Conservation (phyloP, 495 filamentous ascomycete genomes). For the Penicillium canariense region DNA sequence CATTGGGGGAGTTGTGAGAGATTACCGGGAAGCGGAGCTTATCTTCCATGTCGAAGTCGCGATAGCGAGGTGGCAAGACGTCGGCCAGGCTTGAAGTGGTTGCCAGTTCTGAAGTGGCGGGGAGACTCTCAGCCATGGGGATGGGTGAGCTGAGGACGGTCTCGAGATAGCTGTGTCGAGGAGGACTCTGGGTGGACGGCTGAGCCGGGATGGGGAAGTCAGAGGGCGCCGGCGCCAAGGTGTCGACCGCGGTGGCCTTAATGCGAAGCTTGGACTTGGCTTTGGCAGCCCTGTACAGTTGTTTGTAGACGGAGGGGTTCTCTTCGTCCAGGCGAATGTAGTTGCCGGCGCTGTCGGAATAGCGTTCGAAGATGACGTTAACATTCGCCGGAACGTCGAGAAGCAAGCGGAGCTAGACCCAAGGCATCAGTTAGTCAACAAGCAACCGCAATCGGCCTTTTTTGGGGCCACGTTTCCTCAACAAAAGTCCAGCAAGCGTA, state of each 20-base stretch:
- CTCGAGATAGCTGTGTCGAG: conserved; percentile 37
- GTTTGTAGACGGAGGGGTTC: conserved; percentile 88
- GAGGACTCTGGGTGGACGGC: conserved; percentile 16
- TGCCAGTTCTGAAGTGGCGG: conserved; percentile 6
- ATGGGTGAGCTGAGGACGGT: conserved; percentile 20
- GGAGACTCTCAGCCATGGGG: conserved; percentile 17
- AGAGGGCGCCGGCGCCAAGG: conserved; percentile 6
- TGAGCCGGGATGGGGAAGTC: conserved; percentile 12
- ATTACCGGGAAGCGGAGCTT: conserved; percentile 28
- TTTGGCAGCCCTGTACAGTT: conserved; percentile 94
- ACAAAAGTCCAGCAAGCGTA: neutral
- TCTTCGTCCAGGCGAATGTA: conserved; percentile 75
- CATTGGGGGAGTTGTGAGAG: conserved; percentile 32
- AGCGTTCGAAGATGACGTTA: conserved; percentile 81
- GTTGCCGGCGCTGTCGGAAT: conserved; percentile 85
- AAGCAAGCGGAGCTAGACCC: conserved; percentile 66
- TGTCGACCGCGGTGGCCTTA: conserved; percentile 55
- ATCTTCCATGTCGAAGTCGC: conserved; percentile 34
- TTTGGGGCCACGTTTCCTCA: neutral
- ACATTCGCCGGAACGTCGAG: conserved; percentile 68
- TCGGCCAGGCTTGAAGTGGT: neutral
- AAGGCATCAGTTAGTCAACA: conserved; percentile 21
- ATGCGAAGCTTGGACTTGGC: conserved; percentile 97
- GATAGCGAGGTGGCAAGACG: conserved; percentile 18
- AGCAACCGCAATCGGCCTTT: neutral